Evolutionary conservation across 305 asterid genomes (phyloP).

Genomic region (Fraxinus paxiana): DNA sequence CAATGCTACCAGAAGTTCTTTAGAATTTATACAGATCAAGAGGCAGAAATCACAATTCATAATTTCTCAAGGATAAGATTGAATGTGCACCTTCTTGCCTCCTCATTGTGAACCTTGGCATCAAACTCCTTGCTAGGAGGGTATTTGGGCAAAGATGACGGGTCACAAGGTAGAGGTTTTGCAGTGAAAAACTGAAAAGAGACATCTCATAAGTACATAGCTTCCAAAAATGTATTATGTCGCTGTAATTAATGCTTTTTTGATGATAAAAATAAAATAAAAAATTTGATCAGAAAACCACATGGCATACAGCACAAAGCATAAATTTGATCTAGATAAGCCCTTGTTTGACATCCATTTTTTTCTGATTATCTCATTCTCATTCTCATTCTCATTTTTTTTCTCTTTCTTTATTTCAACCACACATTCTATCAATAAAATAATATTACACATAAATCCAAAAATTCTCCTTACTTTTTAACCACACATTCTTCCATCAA

Average conservation of each 20-base stretch:
- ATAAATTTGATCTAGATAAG: background rate
- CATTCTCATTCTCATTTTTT: too few species aligned
- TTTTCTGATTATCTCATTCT: too few species aligned
- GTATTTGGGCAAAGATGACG: constrained; percentile 65
- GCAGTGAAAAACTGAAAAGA: constrained; percentile 59
- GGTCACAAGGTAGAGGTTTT: constrained; percentile 74
- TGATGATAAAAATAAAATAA: background rate
- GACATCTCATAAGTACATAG: constrained; percentile 14
- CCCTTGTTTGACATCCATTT: too few species aligned
- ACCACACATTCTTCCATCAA: too few species aligned
- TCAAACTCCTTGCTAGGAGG: constrained; percentile 84
- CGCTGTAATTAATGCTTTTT: background rate
- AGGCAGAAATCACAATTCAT: background rate
- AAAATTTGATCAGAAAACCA: background rate
- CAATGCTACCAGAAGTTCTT: background rate
- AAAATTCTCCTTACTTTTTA: too few species aligned
- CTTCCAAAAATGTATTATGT: background rate
- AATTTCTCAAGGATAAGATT: constrained; percentile 12
- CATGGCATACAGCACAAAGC: background rate
- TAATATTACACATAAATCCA: too few species aligned
- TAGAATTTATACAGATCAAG: background rate
- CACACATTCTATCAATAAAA: too few species aligned
- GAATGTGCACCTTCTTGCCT: constrained; percentile 57
- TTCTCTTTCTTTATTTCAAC: background rate
- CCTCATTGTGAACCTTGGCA: constrained; percentile 65